These are phyloP conservation scores for Colletotrichum plurivorum DNA, from an alignment of 2,329 filamentous ascomycete species.

Conservation along the genomic window DNA sequence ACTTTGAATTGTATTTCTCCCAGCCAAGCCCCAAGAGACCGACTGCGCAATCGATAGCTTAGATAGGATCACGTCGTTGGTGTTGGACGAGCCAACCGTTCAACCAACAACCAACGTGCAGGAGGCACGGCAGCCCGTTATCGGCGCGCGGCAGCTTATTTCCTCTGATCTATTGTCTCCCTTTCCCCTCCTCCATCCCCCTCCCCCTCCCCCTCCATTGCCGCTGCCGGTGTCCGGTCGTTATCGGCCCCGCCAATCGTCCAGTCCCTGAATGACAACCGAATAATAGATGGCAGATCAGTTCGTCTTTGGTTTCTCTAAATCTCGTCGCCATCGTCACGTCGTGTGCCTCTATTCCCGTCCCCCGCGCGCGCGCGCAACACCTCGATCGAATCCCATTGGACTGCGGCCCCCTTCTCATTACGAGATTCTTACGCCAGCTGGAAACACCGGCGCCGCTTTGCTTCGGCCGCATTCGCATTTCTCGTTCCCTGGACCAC, in stretches of 20 bases:
- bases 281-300: too few species aligned
- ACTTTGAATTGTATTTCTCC: too few species aligned
- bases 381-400: background rate
- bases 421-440: conserved; percentile 33
- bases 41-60: conserved; percentile 15
- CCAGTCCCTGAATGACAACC: too few species aligned
- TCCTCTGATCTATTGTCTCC: conserved; percentile 9
- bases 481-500: conserved; percentile 2
- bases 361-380: background rate
- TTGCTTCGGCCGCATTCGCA: conserved; percentile 43
- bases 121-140: conserved; percentile 10
- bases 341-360: background rate
- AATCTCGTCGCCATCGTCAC: background rate
- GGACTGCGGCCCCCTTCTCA: background rate
- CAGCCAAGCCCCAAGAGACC: background rate
- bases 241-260: conserved; percentile 16
- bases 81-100: background rate
- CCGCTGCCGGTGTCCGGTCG: background rate
- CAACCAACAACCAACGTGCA: background rate
- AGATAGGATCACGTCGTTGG: conserved; percentile 21
- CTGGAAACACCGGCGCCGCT: conserved; percentile 38
- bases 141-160: conserved; percentile 15
- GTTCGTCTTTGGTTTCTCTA: too few species aligned
- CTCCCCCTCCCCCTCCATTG: conserved; percentile 8
- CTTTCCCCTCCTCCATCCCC: background rate